These are phyloP conservation scores for Aspergillus neotritici DNA, from an alignment of 2,329 filamentous ascomycete species.

Conservation along the genomic window DNA sequence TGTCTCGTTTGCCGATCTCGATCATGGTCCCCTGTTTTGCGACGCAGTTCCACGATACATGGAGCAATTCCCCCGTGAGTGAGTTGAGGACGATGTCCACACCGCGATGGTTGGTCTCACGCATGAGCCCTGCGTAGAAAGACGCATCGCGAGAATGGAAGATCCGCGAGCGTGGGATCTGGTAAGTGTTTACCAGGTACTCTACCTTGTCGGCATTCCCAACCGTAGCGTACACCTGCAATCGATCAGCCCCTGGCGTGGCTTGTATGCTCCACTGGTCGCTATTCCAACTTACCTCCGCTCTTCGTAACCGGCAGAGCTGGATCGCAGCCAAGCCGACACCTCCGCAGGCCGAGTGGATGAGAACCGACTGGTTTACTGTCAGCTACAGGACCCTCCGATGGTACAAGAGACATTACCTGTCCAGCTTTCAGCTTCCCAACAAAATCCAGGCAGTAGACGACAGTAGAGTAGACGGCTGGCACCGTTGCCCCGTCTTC, in stretches of 20 bases:
- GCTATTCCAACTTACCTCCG: slow-evolving; percentile 4
- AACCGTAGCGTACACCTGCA: slow-evolving; percentile 10
- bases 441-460: no score
- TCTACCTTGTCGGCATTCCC: slow-evolving; percentile 13
- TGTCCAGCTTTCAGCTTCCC: no score
- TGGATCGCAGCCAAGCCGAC: neutral
- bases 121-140: slow-evolving; percentile 11
- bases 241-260: no score
- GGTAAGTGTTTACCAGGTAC: slow-evolving; percentile 13
- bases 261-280: no score
- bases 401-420: no score
- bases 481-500: no score
- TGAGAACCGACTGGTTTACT: no score
- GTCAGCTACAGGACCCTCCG: no score
- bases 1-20: slow-evolving; percentile 20
- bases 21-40: slow-evolving; percentile 21
- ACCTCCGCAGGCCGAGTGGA: neutral
- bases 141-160: slow-evolving; percentile 14
- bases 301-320: neutral
- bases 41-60: slow-evolving; percentile 24
- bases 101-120: slow-evolving; percentile 8
- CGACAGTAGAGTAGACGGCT: no score
- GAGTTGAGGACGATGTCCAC: slow-evolving; percentile 24
- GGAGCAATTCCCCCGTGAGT: slow-evolving; percentile 17
- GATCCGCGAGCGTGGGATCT: slow-evolving; percentile 13